Conservation (phyloP, 495 filamentous ascomycete species). For the Recurvomyces mirabilis region DNA sequence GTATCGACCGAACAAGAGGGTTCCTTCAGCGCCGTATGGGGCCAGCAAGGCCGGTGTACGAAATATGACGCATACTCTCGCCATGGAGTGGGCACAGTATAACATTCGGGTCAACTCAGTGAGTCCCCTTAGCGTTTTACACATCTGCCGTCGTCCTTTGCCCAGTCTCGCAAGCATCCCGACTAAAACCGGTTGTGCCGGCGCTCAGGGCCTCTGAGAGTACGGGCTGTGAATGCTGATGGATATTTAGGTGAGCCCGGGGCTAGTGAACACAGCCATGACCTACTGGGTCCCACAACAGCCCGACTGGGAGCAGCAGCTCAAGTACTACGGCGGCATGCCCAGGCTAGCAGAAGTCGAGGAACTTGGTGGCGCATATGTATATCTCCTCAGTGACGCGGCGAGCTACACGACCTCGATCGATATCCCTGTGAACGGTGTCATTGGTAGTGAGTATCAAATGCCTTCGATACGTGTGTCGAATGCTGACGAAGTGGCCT, state of each 20-base stretch:
- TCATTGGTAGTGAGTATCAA: slow-evolving; percentile 16
- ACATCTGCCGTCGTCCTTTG: too few relatives aligned
- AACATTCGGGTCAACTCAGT: slow-evolving; percentile 18
- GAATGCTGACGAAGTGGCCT: background rate
- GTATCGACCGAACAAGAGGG: slow-evolving; percentile 13
- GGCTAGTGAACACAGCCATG: slow-evolving; percentile 18
- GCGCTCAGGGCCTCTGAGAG: too few relatives aligned
- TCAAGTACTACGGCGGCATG: slow-evolving; percentile 22
- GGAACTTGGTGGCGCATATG: slow-evolving; percentile 18
- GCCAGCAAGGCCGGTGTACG: slow-evolving; percentile 16
- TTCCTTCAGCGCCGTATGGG: slow-evolving; percentile 18
- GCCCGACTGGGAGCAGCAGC: slow-evolving; percentile 21
- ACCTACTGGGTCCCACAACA: slow-evolving; percentile 19
- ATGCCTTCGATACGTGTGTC: background rate
- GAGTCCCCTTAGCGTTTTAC: too few relatives aligned
- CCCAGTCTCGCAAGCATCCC: too few relatives aligned
- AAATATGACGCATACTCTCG: slow-evolving; percentile 17
- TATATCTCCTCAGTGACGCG: slow-evolving; percentile 18
- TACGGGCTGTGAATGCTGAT: too few relatives aligned
- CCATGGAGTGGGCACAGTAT: slow-evolving; percentile 21
- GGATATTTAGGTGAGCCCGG: slow-evolving; percentile 16
- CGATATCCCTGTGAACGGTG: slow-evolving; percentile 21
- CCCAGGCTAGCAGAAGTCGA: slow-evolving; percentile 16
- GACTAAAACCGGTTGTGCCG: too few relatives aligned
- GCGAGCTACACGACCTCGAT: slow-evolving; percentile 20